Evolutionary conservation across 257 asterid genomes (phyloP).

Genomic region (Penstemon davidsonii): DNA sequence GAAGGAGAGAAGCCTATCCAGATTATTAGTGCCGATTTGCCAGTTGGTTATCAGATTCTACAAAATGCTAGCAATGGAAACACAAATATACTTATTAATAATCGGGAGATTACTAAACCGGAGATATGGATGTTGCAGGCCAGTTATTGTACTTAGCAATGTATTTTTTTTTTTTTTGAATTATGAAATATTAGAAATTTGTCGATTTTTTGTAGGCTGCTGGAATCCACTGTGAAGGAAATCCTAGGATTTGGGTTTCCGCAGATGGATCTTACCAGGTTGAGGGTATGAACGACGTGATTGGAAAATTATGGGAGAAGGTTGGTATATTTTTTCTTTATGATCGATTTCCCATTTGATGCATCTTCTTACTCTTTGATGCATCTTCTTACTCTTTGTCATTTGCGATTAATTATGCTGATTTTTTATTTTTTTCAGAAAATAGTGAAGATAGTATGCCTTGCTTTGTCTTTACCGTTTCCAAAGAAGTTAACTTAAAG

Average conservation of each 20-base stretch:
- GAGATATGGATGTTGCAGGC: slow-evolving; percentile 63
- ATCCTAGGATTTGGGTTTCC: slow-evolving; percentile 48
- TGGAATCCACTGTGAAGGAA: slow-evolving; percentile 50
- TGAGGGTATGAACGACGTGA: slow-evolving; percentile 60
- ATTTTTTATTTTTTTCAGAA: slow-evolving; percentile 43
- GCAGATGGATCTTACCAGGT: slow-evolving; percentile 47
- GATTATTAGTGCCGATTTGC: slow-evolving; percentile 61
- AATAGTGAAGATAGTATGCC: slow-evolving; percentile 56
- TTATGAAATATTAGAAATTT: slow-evolving; percentile 27
- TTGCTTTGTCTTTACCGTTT: slow-evolving; percentile 69
- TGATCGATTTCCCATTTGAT: not conserved
- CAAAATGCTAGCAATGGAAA: slow-evolving; percentile 77
- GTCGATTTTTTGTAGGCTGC: slow-evolving; percentile 36
- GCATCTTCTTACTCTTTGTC: not conserved
- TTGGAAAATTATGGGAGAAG: slow-evolving; percentile 77
- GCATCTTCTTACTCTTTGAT: not conserved
- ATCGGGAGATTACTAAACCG: slow-evolving; percentile 66
- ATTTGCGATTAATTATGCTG: slow-evolving; percentile 14
- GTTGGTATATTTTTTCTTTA: slow-evolving; percentile 36
- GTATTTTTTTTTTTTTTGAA: not conserved
- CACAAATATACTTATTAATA: slow-evolving; percentile 64
- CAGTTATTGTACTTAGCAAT: slow-evolving; percentile 32
- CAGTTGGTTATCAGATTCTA: slow-evolving; percentile 50
- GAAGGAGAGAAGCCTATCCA: slow-evolving; percentile 83
- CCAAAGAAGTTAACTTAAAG: slow-evolving; percentile 40